phyloP scores from a whole-genome alignment of 495 filamentous ascomycete species.

The Trichoderma virens region DNA sequence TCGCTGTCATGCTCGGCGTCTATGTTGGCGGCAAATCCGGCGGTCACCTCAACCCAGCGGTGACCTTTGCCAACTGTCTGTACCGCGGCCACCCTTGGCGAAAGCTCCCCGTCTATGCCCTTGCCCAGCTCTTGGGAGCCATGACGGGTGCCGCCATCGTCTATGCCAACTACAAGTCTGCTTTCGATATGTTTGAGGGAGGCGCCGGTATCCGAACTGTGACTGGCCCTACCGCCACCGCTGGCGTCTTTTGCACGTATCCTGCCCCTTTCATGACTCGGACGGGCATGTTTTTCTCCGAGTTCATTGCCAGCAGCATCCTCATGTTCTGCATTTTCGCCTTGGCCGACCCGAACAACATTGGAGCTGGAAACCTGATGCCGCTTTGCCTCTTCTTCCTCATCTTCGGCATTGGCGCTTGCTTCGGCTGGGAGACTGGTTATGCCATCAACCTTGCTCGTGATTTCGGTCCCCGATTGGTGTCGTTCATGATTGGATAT shows the following conservation, averaged over 20 bases:
- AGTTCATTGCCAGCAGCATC: slow-evolving; percentile 53
- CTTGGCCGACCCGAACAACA: slow-evolving; percentile 52
- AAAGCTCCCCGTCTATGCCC: slow-evolving; percentile 45
- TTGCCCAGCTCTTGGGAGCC: slow-evolving; percentile 48
- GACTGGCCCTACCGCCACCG: slow-evolving; percentile 49
- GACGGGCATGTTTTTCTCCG: slow-evolving; percentile 53
- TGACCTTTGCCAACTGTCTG: slow-evolving; percentile 56
- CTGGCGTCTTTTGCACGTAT: slow-evolving; percentile 61
- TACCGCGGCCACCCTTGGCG: slow-evolving; percentile 56
- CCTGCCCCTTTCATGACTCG: slow-evolving; percentile 49
- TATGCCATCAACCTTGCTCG: slow-evolving; percentile 62
- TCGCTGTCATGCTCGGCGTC: slow-evolving; percentile 60
- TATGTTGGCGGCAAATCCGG: slow-evolving; percentile 53
- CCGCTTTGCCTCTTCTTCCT: slow-evolving; percentile 56
- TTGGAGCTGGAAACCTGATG: slow-evolving; percentile 33
- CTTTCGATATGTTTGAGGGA: slow-evolving; percentile 49
- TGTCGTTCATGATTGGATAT: slow-evolving; percentile 55
- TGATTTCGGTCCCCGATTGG: slow-evolving; percentile 59
- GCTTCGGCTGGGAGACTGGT: slow-evolving; percentile 63
- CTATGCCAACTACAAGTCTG: slow-evolving; percentile 49
- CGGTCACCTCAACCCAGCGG: slow-evolving; percentile 57
- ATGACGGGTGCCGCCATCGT: slow-evolving; percentile 47
- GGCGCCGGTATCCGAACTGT: slow-evolving; percentile 47
- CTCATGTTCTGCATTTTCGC: slow-evolving; percentile 64
- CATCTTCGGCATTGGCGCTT: slow-evolving; percentile 58